A percentile compares a stretch with the other conserved stretches of the same genome.
Conservation (phyloP, 768 basidiomycete species). For the Coprinopsis marcescibilis region DNA sequence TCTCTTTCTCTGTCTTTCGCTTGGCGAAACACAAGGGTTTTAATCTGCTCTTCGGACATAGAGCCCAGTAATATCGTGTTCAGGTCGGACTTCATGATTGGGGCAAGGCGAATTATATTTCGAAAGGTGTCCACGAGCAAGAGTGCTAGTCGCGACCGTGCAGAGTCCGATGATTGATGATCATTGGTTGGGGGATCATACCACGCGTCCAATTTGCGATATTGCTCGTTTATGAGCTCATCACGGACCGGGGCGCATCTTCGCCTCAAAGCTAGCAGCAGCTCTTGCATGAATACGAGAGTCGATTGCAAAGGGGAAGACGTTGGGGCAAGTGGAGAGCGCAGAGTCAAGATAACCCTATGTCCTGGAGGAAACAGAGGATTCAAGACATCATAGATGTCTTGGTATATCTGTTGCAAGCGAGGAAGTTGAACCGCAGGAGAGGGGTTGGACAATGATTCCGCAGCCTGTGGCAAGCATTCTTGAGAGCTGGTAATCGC, state of each 20-base stretch:
- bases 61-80: conserved; percentile 57
- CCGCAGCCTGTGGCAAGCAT: conserved; percentile 38
- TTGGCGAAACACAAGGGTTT: conserved; percentile 41
- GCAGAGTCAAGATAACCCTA: conserved; percentile 43
- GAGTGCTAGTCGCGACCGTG: conserved; percentile 32
- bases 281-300: conserved; percentile 47
- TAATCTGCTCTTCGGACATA: conserved; percentile 61
- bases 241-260: conserved; percentile 70
- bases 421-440: conserved; percentile 57
- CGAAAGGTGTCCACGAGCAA: conserved; percentile 44
- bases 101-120: conserved; percentile 44
- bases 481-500: neutral
- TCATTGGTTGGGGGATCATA: neutral
- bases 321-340: conserved; percentile 60
- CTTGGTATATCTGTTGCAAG: conserved; percentile 49
- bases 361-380: conserved; percentile 57
- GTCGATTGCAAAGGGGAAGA: conserved; percentile 60
- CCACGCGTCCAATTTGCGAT: conserved; percentile 16
- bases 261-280: conserved; percentile 44
- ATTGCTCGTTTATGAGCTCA: conserved; percentile 40
- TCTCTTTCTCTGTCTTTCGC: conserved; percentile 52
- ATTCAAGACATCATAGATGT: conserved; percentile 43
- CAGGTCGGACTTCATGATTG: conserved; percentile 66
- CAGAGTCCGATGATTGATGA: neutral
- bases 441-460: conserved; percentile 48